phyloP scores from a whole-genome alignment of 345 rosid genomes.

The Dovyalis caffra region DNA sequence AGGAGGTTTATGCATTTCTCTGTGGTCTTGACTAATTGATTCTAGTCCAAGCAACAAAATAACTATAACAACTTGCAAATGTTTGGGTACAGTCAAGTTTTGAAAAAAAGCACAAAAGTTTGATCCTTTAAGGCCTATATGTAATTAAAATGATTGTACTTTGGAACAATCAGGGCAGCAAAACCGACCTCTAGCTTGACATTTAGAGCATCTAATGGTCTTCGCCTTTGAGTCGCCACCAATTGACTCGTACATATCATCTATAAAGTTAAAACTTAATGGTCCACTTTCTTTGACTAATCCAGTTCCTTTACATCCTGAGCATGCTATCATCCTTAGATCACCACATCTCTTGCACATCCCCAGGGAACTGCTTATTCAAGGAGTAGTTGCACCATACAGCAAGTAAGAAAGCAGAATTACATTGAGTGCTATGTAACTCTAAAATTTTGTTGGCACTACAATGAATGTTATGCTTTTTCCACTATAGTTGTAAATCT shows the following conservation, averaged over 20 bases:
- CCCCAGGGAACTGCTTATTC: slow-evolving; percentile 63
- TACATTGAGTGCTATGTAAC: background rate
- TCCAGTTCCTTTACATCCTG: slow-evolving; percentile 76
- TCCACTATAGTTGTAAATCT: background rate
- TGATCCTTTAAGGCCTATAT: background rate
- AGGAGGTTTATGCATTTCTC: too few species aligned
- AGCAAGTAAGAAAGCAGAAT: background rate
- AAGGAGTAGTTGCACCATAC: slow-evolving; percentile 2
- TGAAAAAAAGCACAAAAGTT: too few species aligned
- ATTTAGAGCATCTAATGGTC: slow-evolving; percentile 46
- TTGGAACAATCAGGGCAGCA: slow-evolving; percentile 67
- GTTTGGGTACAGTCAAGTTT: too few species aligned
- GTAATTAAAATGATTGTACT: background rate
- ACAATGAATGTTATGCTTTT: background rate
- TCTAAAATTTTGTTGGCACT: background rate
- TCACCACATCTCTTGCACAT: slow-evolving; percentile 88
- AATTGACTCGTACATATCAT: slow-evolving; percentile 39
- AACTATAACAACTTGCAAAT: too few species aligned
- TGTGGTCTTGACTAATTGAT: too few species aligned
- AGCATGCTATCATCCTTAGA: slow-evolving; percentile 70
- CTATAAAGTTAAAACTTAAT: slow-evolving; percentile 44
- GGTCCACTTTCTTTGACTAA: slow-evolving; percentile 50
- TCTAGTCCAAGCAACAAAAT: too few species aligned
- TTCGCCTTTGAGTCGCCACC: slow-evolving; percentile 33
- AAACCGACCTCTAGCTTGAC: slow-evolving; percentile 74